Conservation (phyloP, 2,329 filamentous ascomycete genomes). For the Ceratocystis cubensis region DNA sequence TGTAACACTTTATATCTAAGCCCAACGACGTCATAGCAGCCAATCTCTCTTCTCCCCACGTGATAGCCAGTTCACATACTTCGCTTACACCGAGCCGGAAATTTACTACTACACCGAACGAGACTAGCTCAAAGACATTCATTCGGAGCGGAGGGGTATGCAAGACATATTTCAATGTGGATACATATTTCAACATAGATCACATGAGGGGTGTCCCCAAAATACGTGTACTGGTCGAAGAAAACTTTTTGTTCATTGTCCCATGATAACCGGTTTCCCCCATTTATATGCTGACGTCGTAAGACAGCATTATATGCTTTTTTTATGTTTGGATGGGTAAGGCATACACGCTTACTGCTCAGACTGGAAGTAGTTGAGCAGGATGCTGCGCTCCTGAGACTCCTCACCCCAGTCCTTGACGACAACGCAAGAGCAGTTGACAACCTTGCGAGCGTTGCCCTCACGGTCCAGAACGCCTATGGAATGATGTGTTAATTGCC, state of each 20-base stretch:
- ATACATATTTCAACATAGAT: background rate
- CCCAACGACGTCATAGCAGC: slow-evolving; percentile 5
- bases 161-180: background rate
- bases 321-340: slow-evolving; percentile 30
- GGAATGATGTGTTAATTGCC: slow-evolving; percentile 26
- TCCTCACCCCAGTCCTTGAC: slow-evolving; percentile 99
- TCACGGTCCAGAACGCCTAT: slow-evolving; percentile 95
- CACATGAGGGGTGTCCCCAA: background rate
- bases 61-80: background rate
- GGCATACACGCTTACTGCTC: slow-evolving; percentile 43
- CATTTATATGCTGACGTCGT: slow-evolving; percentile 24
- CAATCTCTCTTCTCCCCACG: background rate
- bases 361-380: slow-evolving; percentile 99
- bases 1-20: background rate
- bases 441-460: slow-evolving; percentile 98
- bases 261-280: slow-evolving; percentile 20
- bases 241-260: slow-evolving; percentile 17
- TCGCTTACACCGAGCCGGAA: slow-evolving; percentile 1
- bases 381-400: slow-evolving; percentile 94
- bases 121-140: background rate
- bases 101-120: background rate
- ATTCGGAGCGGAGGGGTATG: background rate
- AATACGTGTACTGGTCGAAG: slow-evolving; percentile 12
- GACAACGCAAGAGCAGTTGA: slow-evolving; percentile 99
- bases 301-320: slow-evolving; percentile 26